Percentiles rank a stretch among this genome's conserved stretches.
These are phyloP conservation scores for Pythium pyrilobum DNA, from an alignment of 352 stramenopile genomes.

Conservation along the genomic window DNA sequence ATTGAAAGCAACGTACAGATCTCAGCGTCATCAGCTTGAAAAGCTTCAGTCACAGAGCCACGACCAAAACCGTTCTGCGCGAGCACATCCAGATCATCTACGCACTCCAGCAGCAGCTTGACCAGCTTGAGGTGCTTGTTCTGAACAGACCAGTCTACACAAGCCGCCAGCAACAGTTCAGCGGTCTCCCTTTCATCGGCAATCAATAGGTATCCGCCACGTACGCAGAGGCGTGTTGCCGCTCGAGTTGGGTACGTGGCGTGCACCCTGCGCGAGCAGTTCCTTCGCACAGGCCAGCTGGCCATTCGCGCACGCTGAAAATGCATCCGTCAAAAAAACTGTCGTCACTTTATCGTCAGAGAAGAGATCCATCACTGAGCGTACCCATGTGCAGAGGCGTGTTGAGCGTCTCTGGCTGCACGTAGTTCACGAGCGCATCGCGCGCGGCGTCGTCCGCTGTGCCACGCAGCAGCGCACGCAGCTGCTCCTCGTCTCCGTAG, in stretches of 20 bases:
- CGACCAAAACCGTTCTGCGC: constrained; percentile 77
- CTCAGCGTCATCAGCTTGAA: constrained; percentile 77
- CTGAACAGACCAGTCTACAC: constrained; percentile 79
- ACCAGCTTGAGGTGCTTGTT: constrained; percentile 82
- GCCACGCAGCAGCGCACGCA: constrained; percentile 37
- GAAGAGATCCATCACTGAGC: background rate
- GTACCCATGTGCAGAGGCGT: constrained; percentile 84
- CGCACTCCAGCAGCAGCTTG: constrained; percentile 59
- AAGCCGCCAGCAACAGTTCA: background rate
- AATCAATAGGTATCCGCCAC: background rate
- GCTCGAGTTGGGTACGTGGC: constrained; percentile 61
- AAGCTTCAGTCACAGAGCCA: constrained; percentile 79
- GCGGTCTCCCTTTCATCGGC: background rate
- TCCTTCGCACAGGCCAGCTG: constrained; percentile 57
- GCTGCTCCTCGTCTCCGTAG: constrained; percentile 60
- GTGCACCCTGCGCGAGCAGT: constrained; percentile 45
- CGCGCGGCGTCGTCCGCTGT: constrained; percentile 11
- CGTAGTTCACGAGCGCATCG: constrained; percentile 57
- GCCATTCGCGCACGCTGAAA: constrained; percentile 71
- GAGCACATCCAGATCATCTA: constrained; percentile 76
- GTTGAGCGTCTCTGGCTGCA: constrained; percentile 69
- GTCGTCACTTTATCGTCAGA: too few species aligned
- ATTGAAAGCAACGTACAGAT: constrained; percentile 44
- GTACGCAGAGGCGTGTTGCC: constrained; percentile 78
- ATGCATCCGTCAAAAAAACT: background rate